Percentiles rank a stretch among this genome's conserved stretches.
Evolutionary conservation across 2,329 filamentous ascomycete genomes (phyloP).

Genomic region (Talaromyces sp.): DNA sequence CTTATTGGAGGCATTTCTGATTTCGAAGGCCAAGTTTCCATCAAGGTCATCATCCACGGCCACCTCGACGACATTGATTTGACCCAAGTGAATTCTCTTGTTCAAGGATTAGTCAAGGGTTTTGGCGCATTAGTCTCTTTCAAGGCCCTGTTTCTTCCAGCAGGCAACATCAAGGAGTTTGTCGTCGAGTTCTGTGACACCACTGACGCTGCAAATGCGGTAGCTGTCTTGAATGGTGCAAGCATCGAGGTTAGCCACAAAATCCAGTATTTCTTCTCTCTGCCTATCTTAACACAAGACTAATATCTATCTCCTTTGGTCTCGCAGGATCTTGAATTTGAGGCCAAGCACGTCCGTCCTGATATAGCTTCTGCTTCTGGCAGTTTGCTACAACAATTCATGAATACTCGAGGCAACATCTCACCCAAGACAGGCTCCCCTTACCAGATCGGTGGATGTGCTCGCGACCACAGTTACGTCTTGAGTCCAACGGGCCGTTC

Average conservation of each 20-base stretch:
- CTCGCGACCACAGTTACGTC: conserved; percentile 11
- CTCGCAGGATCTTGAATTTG: conserved; percentile 27
- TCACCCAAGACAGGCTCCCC: conserved; percentile 4
- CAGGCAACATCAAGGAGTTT: conserved; percentile 31
- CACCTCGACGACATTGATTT: conserved; percentile 20
- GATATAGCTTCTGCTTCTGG: conserved; percentile 21
- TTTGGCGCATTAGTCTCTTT: conserved; percentile 39
- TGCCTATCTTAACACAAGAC: neutral
- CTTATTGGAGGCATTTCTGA: conserved; percentile 31
- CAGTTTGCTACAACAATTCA: conserved; percentile 7
- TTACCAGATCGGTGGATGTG: conserved; percentile 1
- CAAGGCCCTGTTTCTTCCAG: conserved; percentile 23
- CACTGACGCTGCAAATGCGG: conserved; percentile 31
- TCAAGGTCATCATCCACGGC: conserved; percentile 44
- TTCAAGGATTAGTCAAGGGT: conserved; percentile 32
- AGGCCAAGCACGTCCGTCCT: conserved; percentile 28
- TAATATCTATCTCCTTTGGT: neutral
- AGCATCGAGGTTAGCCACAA: conserved; percentile 28
- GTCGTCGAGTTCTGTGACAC: conserved; percentile 39
- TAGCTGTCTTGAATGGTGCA: conserved; percentile 31
- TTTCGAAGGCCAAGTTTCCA: conserved; percentile 53
- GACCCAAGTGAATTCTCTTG: conserved; percentile 45
- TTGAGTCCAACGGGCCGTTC: conserved; percentile 38
- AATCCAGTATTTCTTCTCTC: neutral
- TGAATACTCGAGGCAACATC: conserved; percentile 4